phyloP scores from a whole-genome alignment of 306 rosid species.

The Aeschynomene evenia region DNA sequence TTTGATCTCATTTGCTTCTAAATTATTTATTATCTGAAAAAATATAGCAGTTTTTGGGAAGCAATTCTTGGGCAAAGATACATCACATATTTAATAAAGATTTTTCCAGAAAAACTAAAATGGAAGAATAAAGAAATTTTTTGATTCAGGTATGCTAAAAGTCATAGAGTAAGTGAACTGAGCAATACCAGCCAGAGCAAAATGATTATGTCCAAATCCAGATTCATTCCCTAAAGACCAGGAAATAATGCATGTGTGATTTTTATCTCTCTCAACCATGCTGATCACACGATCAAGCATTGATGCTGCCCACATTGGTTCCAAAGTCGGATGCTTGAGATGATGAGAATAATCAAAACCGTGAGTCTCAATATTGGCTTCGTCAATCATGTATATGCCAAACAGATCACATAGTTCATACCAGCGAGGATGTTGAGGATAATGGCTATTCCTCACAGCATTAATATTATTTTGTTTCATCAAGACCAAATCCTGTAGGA shows the following conservation, averaged over 20 bases:
- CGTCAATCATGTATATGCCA: slow-evolving; percentile 98
- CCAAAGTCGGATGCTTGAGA: slow-evolving; percentile 84
- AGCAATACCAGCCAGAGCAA: slow-evolving; percentile 69
- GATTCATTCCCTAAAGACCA: slow-evolving; percentile 98
- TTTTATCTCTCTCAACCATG: slow-evolving; percentile 99
- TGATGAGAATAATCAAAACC: slow-evolving; percentile 68
- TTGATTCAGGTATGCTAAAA: slow-evolving; percentile 2
- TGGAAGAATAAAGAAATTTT: not conserved
- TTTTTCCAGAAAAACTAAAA: not conserved
- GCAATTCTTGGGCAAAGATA: not conserved
- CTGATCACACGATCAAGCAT: slow-evolving; percentile 95
- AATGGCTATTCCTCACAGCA: slow-evolving; percentile 97
- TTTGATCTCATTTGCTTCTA: not conserved
- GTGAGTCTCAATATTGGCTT: slow-evolving; percentile 96
- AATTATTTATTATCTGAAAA: not conserved
- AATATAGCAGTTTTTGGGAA: not conserved
- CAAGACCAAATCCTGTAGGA: slow-evolving; percentile 74
- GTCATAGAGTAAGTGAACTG: slow-evolving; percentile 3
- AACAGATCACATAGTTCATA: slow-evolving; percentile 90
- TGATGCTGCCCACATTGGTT: slow-evolving; percentile 89
- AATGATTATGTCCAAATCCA: slow-evolving; percentile 95
- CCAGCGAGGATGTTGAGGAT: slow-evolving; percentile 98
- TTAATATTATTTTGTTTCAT: slow-evolving; percentile 93
- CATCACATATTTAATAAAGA: not conserved
- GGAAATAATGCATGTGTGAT: slow-evolving; percentile 77